Base-by-base conservation (phyloP, 768 basidiomycete genomes). In the Daedaleopsis sinensis region DNA sequence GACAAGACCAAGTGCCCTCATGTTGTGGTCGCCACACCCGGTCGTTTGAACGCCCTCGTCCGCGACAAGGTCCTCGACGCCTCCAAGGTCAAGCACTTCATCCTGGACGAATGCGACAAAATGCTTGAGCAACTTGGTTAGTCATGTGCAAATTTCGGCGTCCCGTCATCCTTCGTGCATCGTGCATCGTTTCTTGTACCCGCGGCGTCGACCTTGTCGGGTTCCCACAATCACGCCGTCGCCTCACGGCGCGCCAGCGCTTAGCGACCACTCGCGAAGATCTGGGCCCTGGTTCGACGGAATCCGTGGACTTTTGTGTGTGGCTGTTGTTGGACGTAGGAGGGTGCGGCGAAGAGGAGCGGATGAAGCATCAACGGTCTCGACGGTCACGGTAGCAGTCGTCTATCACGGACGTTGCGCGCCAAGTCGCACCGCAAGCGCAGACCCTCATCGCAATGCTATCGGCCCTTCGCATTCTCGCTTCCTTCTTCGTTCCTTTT, bases 81-180 rank as follows among this genome's bases (percentile, higher is more conserved):
- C 66, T 92, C 92, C 79, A 89, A 93, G 72, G 94, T 98, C 77
- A 98, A 98, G 80, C 96, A 98, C 82, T 99, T 99, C 79, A 95
- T 97, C 59, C 82, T 99, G 76, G 97, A 99, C 85, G 97, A 99
- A 82, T 99, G 97, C 85, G 97, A 99, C 85, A 99, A 99, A 87
- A 98, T 99, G 94, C 91, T 99, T 75, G 97, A 99, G 86, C 92
- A 95, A 87, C 95, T 99, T 82, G 97, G 97, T 99, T 93, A 98
- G 97, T 99, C 55, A 55, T 86, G 78, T 88, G 83, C 88, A 84
- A 82, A 81, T 86, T 89, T 89, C 82, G 84, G 84, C 84, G 80
- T 78, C 79, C 72, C 76, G 73, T 75, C 77, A 76, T 62, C 66
- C 55, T 63, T 68, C 67, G 58, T 65, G 79, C 71, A 76, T 68